Conservation (phyloP, 176 grass and related monocot genomes). For the Aegilops bicornis region DNA sequence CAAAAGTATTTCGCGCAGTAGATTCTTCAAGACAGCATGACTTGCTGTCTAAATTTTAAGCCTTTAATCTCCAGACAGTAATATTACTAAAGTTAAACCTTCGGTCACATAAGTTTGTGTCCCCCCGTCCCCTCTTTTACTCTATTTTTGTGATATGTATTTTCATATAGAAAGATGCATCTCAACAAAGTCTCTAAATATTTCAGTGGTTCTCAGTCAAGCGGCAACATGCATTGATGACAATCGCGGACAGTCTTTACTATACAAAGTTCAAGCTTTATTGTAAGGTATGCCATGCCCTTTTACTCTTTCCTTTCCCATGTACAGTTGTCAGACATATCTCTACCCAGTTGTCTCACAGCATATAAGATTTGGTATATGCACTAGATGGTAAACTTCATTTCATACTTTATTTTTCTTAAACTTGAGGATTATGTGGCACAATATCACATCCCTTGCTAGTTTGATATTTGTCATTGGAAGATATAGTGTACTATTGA, state of each 20-base stretch:
- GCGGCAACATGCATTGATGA: constrained; percentile 91
- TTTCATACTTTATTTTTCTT: not conserved
- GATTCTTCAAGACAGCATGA: not conserved
- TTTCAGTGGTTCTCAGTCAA: constrained; percentile 99
- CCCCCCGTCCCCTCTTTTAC: not conserved
- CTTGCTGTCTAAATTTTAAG: not conserved
- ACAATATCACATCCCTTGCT: not conserved
- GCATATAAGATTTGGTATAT: not conserved
- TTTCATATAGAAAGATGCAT: not conserved
- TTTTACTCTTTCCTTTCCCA: not conserved
- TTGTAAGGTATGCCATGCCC: constrained; percentile 59
- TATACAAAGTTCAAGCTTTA: constrained; percentile 90
- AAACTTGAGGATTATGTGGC: not conserved
- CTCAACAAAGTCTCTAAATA: constrained; percentile 19
- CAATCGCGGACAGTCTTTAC: constrained; percentile 81
- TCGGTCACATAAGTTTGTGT: not conserved
- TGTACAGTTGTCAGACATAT: not conserved
- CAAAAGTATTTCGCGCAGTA: not conserved
- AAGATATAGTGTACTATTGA: not conserved
- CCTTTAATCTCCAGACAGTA: not conserved
- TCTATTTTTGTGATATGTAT: not conserved
- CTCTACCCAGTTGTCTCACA: not conserved
- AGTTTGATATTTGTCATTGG: not conserved
- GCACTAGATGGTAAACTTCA: not conserved
- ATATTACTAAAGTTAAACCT: not conserved